Percentiles rank a stretch among this genome's conserved stretches.
These are phyloP conservation scores for Funneliformis mosseae DNA, from an alignment of 192 early-diverging fungal species.

Conservation along the genomic window DNA sequence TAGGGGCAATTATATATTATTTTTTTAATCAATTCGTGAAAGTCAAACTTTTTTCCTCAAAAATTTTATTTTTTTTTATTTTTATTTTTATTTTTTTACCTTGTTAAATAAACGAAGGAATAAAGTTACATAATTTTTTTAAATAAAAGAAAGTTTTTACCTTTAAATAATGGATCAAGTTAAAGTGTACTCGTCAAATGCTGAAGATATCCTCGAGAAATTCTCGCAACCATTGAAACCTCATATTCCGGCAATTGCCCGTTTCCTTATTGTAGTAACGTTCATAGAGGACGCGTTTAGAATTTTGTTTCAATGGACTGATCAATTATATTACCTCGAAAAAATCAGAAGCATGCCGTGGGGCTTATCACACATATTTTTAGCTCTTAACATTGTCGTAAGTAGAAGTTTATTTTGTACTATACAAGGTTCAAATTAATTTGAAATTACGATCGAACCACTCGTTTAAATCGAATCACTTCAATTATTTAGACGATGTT, in stretches of 20 bases:
- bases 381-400: conserved; percentile 78
- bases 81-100: no score
- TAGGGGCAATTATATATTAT: neutral
- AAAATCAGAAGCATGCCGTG: conserved; percentile 79
- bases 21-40: no score
- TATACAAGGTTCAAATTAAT: neutral
- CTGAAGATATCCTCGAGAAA: conserved; percentile 79
- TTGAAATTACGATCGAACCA: neutral
- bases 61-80: no score
- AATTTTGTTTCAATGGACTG: conserved; percentile 86
- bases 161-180: conserved; percentile 46
- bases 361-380: conserved; percentile 84
- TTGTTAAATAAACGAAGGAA: no score
- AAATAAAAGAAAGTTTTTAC: neutral
- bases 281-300: conserved; percentile 94
- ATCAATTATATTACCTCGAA: conserved; percentile 86
- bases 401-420: conserved; percentile 31
- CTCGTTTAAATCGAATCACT: neutral
- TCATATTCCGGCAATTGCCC: conserved; percentile 84
- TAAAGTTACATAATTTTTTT: neutral
- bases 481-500: conserved; percentile 64
- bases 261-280: conserved; percentile 94
- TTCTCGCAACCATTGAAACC: conserved; percentile 86
- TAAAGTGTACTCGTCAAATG: conserved; percentile 54
- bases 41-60: no score